phyloP scores from a whole-genome alignment of 768 basidiomycete species.

The Xerocomellus dryophilus region DNA sequence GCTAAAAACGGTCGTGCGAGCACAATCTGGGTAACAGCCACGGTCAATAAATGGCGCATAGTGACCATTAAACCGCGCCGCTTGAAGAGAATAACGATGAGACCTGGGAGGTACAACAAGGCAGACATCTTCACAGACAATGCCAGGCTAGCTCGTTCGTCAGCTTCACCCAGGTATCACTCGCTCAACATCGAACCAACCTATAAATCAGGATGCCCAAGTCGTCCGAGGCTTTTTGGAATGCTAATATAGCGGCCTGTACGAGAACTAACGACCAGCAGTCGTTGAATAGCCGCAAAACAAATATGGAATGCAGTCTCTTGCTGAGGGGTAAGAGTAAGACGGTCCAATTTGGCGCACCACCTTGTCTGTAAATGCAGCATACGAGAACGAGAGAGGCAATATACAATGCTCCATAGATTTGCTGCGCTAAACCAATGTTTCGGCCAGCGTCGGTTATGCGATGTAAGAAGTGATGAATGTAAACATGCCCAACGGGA shows the following conservation, averaged over 20 bases:
- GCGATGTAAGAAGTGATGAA: slow-evolving; percentile 68
- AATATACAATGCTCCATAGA: slow-evolving; percentile 77
- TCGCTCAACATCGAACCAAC: slow-evolving; percentile 40
- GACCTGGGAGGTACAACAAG: slow-evolving; percentile 84
- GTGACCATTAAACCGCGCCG: slow-evolving; percentile 57
- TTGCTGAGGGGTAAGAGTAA: slow-evolving; percentile 83
- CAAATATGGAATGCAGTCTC: slow-evolving; percentile 89
- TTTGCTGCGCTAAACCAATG: slow-evolving; percentile 65
- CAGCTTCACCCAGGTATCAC: background rate
- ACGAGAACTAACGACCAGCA: slow-evolving; percentile 75
- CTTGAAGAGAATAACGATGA: slow-evolving; percentile 80
- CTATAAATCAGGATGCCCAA: slow-evolving; percentile 68
- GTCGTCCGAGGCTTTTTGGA: slow-evolving; percentile 57
- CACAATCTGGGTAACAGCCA: slow-evolving; percentile 45
- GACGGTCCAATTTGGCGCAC: slow-evolving; percentile 68
- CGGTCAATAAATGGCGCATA: slow-evolving; percentile 44
- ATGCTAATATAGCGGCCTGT: slow-evolving; percentile 64
- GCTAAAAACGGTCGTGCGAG: slow-evolving; percentile 71
- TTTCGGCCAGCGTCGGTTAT: slow-evolving; percentile 61
- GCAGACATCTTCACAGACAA: slow-evolving; percentile 95
- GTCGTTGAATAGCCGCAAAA: slow-evolving; percentile 92
- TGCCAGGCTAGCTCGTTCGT: slow-evolving; percentile 37
- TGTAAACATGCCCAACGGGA: slow-evolving; percentile 88
- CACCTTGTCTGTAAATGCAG: slow-evolving; percentile 62
- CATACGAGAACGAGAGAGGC: slow-evolving; percentile 60